phyloP scores from a whole-genome alignment of 192 early-diverging fungal genomes.

The Coemansia aciculifera region DNA sequence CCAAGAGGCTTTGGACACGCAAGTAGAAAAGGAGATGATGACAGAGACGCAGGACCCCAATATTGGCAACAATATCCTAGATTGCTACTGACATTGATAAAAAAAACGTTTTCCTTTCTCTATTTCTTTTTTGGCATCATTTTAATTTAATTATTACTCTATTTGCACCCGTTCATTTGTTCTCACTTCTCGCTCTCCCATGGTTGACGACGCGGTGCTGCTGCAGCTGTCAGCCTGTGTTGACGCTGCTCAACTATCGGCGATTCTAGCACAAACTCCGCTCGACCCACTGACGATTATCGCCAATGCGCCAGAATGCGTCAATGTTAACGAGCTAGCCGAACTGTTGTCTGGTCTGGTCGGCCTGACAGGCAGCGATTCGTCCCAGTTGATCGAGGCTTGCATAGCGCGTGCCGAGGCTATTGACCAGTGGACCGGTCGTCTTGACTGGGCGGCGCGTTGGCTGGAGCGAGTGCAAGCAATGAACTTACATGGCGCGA shows the following conservation, averaged over 20 bases:
- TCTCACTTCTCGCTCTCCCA: not conserved
- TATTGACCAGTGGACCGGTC: slow-evolving; percentile 35
- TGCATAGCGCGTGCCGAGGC: slow-evolving; percentile 25
- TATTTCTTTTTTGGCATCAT: not conserved
- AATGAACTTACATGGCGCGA: not conserved
- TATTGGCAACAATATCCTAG: slow-evolving; percentile 52
- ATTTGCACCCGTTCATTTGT: not conserved
- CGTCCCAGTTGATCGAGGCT: slow-evolving; percentile 6
- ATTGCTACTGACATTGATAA: slow-evolving; percentile 29
- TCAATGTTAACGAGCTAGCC: slow-evolving; percentile 18
- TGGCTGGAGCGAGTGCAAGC: slow-evolving; percentile 25
- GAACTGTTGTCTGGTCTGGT: slow-evolving; percentile 8
- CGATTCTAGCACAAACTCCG: not conserved
- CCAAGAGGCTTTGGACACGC: slow-evolving; percentile 49
- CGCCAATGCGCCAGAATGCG: slow-evolving; percentile 23
- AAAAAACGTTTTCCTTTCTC: not conserved
- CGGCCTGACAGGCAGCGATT: not conserved
- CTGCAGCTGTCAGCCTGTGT: slow-evolving; percentile 20
- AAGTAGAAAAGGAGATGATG: slow-evolving; percentile 47
- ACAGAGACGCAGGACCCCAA: slow-evolving; percentile 34
- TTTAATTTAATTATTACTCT: not conserved
- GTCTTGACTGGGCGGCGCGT: slow-evolving; percentile 23
- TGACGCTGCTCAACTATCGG: not conserved
- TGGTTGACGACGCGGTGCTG: not conserved
- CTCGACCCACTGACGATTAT: slow-evolving; percentile 19